Evolutionary conservation across 2,329 filamentous ascomycete genomes (phyloP).

Genomic region (Pseudogymnoascus destructans): DNA sequence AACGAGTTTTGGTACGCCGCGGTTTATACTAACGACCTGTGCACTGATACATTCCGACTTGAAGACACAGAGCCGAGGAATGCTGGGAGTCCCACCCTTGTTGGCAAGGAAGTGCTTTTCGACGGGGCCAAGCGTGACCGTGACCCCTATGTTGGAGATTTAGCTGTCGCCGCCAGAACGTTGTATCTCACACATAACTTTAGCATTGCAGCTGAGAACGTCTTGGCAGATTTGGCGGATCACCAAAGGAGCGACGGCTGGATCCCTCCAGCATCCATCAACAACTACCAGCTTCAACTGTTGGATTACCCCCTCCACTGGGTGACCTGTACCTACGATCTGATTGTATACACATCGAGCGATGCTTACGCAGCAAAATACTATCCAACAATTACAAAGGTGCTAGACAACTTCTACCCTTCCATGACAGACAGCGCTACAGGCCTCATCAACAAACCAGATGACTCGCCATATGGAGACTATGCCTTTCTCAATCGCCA

Average conservation of each 20-base stretch:
- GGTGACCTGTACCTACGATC: conserved; percentile 36
- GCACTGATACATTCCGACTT: conserved; percentile 32
- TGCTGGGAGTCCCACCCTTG: conserved; percentile 31
- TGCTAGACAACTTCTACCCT: conserved; percentile 36
- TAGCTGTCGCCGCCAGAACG: conserved; percentile 37
- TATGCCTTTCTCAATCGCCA: conserved; percentile 37
- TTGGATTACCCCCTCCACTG: conserved; percentile 43
- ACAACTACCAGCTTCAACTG: conserved; percentile 34
- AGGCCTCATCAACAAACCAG: conserved; percentile 31
- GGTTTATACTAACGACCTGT: conserved; percentile 39
- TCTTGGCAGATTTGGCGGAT: conserved; percentile 36
- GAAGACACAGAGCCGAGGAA: conserved; percentile 38
- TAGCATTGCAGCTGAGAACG: conserved; percentile 31
- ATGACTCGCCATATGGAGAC: conserved; percentile 34
- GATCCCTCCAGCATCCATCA: conserved; percentile 36
- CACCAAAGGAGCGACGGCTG: conserved; percentile 39
- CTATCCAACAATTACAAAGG: conserved; percentile 30
- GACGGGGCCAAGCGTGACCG: conserved; percentile 41
- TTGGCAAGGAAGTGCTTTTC: conserved; percentile 34
- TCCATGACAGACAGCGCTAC: conserved; percentile 30
- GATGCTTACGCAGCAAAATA: conserved; percentile 30
- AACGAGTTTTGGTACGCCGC: conserved; percentile 42
- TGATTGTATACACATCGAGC: conserved; percentile 38
- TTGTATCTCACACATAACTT: conserved; percentile 35
- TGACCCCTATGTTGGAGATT: conserved; percentile 40